Evolutionary conservation across 805 yeast genomes (phyloP), one percentile per base, ranked within the genome.

Genomic region (Saccharomyces jurei): DNA sequence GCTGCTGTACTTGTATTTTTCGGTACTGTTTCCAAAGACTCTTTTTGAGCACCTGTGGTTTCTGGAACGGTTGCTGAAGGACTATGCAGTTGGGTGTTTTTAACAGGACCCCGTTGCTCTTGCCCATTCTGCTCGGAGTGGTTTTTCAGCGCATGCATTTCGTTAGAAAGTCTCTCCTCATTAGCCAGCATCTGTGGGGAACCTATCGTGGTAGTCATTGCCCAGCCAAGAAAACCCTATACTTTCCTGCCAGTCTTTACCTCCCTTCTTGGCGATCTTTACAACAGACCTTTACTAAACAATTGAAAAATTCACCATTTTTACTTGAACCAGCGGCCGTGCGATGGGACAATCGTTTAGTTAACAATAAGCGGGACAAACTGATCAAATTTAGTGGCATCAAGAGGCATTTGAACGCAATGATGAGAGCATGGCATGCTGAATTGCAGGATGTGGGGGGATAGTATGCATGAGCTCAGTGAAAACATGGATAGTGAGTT

Each of bases 151-250:
- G 17, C 44, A 22, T 17, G 50, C 21, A 48, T 31, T 22, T 48
- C 36, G 31, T 49, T 52, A 29, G 50, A 11, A 27, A 49, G 26
- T 22, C 53, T 51, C 29, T 52, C 50, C 14, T 52, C 58, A 46
- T 53, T 55, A 36, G 44, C 44, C 53, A 57, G 27, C 56, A 59
- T 48, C 49, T 57, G 56, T 28, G 49, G 46, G 30, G 58, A 46
- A 46, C 54, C 62, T 50, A 61, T 27, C 54, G 61, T 62, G 14
- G 64, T 60, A 41, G 61, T 58, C 64, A 61, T 62, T 27, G 44
- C 44, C 44, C 44, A 36, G 25, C 44, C 25, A 17, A 36, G 44
- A 36, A 31, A 36, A 36, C 44, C 44, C 44, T 36, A 36, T 36
- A 36, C 44, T 36, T 36, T 36, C 44, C 44, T 36, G 25, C 44